Evolutionary conservation across 176 grass and related monocot genomes (phyloP).

Genomic region (Lolium rigidum): DNA sequence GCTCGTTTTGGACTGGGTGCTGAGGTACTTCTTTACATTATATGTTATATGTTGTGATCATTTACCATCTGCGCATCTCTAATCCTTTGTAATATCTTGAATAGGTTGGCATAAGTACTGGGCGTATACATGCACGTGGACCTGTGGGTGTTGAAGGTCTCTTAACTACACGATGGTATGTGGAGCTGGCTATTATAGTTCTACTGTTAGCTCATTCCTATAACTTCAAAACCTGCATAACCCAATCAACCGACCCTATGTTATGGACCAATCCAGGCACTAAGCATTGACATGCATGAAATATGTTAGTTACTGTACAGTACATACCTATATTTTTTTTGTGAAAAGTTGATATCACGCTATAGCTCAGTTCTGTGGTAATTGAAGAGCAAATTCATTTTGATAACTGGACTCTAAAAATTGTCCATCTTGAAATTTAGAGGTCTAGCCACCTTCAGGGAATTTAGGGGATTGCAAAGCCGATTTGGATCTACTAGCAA

Average conservation of each 20-base stretch:
- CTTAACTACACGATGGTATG: conserved; percentile 87
- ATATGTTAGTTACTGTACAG: too few species aligned
- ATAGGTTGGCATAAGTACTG: conserved; percentile 98
- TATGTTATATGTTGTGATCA: neutral
- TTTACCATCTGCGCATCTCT: conserved; percentile 19
- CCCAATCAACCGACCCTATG: neutral
- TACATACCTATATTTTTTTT: neutral
- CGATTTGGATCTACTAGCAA: too few species aligned
- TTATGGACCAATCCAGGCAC: neutral
- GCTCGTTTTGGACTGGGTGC: conserved; percentile 99
- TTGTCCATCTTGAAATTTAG: neutral
- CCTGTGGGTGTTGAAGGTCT: conserved; percentile 98
- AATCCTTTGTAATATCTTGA: conserved; percentile 42
- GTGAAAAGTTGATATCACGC: conserved; percentile 7
- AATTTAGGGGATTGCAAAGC: too few species aligned
- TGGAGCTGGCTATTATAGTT: neutral
- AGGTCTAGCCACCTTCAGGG: neutral
- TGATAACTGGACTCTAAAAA: conserved; percentile 11
- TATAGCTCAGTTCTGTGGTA: neutral
- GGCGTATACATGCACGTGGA: conserved; percentile 96
- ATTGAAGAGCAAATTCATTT: neutral
- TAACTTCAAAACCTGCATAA: neutral
- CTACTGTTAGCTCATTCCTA: neutral
- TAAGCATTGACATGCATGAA: neutral
- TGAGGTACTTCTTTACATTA: conserved; percentile 63